A percentile compares a stretch with the other conserved stretches of the same genome.
phyloP scores from a whole-genome alignment of 2,329 filamentous ascomycete species.

The Colletotrichum sp. region DNA sequence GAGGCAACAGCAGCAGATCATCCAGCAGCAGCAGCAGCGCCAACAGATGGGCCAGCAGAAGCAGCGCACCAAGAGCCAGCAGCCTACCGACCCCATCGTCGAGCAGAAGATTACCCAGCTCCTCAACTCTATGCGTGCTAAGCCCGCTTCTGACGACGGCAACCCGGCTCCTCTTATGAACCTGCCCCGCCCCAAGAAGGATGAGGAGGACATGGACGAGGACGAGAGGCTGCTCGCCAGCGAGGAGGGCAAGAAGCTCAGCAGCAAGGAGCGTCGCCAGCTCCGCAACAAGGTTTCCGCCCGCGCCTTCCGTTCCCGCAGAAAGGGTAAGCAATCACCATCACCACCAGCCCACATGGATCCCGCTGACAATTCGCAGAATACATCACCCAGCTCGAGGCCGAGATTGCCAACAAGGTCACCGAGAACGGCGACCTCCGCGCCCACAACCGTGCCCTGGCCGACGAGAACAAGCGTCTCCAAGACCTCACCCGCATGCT shows the following conservation, averaged over 20 bases:
- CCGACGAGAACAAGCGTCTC: slow-evolving; percentile 85
- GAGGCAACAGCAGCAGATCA: slow-evolving; percentile 61
- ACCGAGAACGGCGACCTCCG: slow-evolving; percentile 85
- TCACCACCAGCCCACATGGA: no score
- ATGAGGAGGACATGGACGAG: slow-evolving; percentile 98
- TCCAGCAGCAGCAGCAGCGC: slow-evolving; percentile 54
- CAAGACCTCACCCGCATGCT: slow-evolving; percentile 82
- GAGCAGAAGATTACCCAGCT: slow-evolving; percentile 96
- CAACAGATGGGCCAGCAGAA: slow-evolving; percentile 49
- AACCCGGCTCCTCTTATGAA: slow-evolving; percentile 60
- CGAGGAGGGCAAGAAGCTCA: slow-evolving; percentile 99
- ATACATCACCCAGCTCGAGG: slow-evolving; percentile 94
- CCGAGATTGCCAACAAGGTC: slow-evolving; percentile 82
- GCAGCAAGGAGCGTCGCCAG: slow-evolving; percentile 94
- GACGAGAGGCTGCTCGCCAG: slow-evolving; percentile 93
- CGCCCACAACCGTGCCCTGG: slow-evolving; percentile 78
- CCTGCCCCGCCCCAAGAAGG: slow-evolving; percentile 81
- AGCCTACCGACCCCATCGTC: slow-evolving; percentile 70
- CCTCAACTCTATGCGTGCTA: slow-evolving; percentile 89
- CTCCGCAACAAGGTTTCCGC: slow-evolving; percentile 99
- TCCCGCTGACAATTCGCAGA: slow-evolving; percentile 58
- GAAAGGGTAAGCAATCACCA: slow-evolving; percentile 79
- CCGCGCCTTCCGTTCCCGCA: slow-evolving; percentile 93
- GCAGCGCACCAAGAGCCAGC: slow-evolving; percentile 55
- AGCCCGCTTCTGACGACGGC: slow-evolving; percentile 57